Evolutionary conservation across 331 rosid genomes (phyloP).

Genomic region (Prunus yedoensis): DNA sequence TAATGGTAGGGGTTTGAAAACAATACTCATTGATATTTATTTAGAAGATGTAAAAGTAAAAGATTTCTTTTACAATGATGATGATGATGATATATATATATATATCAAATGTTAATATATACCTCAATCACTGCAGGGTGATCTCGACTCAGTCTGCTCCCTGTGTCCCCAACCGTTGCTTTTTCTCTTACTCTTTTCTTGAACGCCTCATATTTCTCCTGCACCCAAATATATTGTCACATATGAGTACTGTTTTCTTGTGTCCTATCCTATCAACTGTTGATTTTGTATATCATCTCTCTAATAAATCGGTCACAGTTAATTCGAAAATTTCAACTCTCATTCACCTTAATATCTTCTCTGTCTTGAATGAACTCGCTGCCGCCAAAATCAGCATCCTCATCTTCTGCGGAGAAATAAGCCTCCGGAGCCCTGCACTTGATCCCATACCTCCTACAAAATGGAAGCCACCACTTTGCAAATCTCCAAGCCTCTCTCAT

Average conservation of each 20-base stretch:
- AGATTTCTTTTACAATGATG: neutral
- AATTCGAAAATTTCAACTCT: neutral
- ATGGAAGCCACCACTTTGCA: constrained; percentile 65
- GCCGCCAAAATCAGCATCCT: constrained; percentile 6
- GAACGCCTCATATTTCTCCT: constrained; percentile 52
- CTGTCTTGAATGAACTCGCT: constrained; percentile 35
- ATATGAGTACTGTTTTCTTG: too few relatives aligned
- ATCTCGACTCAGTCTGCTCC: constrained; percentile 22
- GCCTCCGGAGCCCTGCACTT: constrained; percentile 49
- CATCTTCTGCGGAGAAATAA: constrained; percentile 44
- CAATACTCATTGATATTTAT: neutral
- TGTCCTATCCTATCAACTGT: neutral
- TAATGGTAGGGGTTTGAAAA: too few relatives aligned
- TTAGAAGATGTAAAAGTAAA: neutral
- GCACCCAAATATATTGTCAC: constrained; percentile 12
- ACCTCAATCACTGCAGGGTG: constrained; percentile 44
- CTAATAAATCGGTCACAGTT: too few relatives aligned
- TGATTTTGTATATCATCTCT: too few relatives aligned
- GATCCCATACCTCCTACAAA: constrained; percentile 44
- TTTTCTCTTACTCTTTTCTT: constrained; percentile 29
- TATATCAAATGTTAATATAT: neutral
- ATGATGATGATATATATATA: too few relatives aligned
- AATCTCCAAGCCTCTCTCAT: constrained; percentile 54
- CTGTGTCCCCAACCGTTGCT: constrained; percentile 9
- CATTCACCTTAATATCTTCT: constrained; percentile 35